Base-by-base conservation (phyloP, 192 early-diverging fungal genomes). In the Bifiguratus adelaidae region DNA sequence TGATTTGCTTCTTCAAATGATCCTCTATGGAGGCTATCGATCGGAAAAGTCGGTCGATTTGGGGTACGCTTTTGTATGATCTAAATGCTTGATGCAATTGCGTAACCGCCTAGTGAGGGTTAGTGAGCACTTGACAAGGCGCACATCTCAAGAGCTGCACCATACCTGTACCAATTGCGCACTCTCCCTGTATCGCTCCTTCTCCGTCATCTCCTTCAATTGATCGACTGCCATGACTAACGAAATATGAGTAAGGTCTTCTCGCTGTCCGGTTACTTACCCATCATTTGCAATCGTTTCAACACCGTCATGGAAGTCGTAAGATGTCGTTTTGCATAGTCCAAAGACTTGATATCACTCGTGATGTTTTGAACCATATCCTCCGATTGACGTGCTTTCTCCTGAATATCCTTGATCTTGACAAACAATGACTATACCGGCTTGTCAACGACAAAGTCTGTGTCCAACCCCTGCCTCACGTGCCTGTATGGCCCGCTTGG, bases 311-410 rank as follows among this genome's bases (percentile, higher is more conserved):
- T 86, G 1, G 91, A 82, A 21, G 63, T 53, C 3, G 85, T 84
- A 33, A 99, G 62, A 53, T 97, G 92, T 44, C 85, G 78, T 60
- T 99, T 99, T 28, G 92, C 89, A 52, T 81, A 82, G 59, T 99
- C 96, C 30, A 99, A 70, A 7, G 83, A 74, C 52, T 91, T 92
- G 52, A 99, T 96, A 52, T 99, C 96, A 45, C 84, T 76, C 9
- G 96, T 97, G 35, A 99, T 99, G 35, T 95, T 91, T 13, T 86
- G 79, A 0, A 99, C 92, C 74, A 85, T 85, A 12, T 76, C 63
- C 41, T 95, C 92, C 0, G 91, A 91, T 30, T 79, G 74, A 0
- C 77, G 69, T 13, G 95, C 89, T 58, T 91, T 86, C 37, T 80
- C 68, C 41, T 85, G 82, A 58, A 99, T 96, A 41, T 77, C 75